Conservation (phyloP, 1,284 basidiomycete genomes). For the Sutorius eximius region DNA sequence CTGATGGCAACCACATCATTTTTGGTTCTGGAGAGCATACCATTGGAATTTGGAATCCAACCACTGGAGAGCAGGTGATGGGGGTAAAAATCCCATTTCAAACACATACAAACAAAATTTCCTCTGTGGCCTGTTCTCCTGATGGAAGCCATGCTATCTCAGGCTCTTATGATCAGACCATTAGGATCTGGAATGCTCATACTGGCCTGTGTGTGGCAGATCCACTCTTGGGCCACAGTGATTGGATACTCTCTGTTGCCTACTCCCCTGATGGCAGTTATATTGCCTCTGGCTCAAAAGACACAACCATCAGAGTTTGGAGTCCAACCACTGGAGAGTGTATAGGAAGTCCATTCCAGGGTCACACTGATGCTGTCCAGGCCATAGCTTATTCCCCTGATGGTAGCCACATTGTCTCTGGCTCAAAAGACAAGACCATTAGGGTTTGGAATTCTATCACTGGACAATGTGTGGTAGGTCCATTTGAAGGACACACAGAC, state of each 20-base stretch:
- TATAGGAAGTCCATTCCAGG: slow-evolving; percentile 18
- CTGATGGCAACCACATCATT: slow-evolving; percentile 13
- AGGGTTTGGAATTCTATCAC: slow-evolving; percentile 20
- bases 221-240: slow-evolving; percentile 6
- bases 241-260: slow-evolving; percentile 10
- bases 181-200: slow-evolving; percentile 12
- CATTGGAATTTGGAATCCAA: slow-evolving; percentile 8
- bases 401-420: slow-evolving; percentile 15
- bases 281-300: slow-evolving; percentile 12
- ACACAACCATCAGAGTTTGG: slow-evolving; percentile 18
- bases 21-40: background rate
- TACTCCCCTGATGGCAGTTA: slow-evolving; percentile 18
- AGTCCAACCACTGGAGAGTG: slow-evolving; percentile 7
- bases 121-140: slow-evolving; percentile 17
- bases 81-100: background rate
- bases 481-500: slow-evolving; percentile 18
- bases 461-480: slow-evolving; percentile 19
- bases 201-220: slow-evolving; percentile 5
- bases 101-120: background rate
- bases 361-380: slow-evolving; percentile 7
- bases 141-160: slow-evolving; percentile 16
- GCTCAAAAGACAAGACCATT: slow-evolving; percentile 19
- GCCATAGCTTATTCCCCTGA: slow-evolving; percentile 20
- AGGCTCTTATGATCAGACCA: slow-evolving; percentile 7
- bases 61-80: background rate